Percentiles rank a stretch among this genome's conserved stretches.
These are phyloP conservation scores for Roridomyces roridus DNA, from an alignment of 768 basidiomycete species.

Conservation along the genomic window DNA sequence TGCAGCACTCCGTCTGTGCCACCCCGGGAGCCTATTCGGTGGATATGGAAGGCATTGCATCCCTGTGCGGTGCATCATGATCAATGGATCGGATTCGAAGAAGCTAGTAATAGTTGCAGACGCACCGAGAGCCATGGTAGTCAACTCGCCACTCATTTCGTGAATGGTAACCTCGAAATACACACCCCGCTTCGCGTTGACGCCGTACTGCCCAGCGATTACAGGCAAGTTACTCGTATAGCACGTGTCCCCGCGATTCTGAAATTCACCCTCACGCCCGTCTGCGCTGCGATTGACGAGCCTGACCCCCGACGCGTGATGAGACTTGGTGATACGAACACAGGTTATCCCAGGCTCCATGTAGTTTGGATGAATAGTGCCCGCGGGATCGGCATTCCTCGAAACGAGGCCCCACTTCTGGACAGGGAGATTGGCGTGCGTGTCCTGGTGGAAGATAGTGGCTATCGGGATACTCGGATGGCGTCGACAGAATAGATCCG, in stretches of 20 bases:
- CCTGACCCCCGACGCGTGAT: too few relatives aligned
- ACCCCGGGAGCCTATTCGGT: slow-evolving; percentile 17
- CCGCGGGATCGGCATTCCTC: not conserved
- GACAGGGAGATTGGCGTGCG: not conserved
- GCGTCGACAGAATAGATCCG: slow-evolving; percentile 2
- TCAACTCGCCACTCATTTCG: not conserved
- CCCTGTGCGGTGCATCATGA: not conserved
- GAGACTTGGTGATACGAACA: not conserved
- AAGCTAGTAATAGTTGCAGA: not conserved
- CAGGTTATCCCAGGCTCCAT: not conserved
- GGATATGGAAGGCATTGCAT: slow-evolving; percentile 25
- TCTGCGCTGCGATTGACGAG: not conserved
- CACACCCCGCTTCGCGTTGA: not conserved
- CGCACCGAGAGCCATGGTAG: not conserved
- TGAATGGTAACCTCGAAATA: slow-evolving; percentile 20
- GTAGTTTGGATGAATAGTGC: too few relatives aligned
- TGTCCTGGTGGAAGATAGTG: not conserved
- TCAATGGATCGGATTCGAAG: not conserved
- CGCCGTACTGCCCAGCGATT: slow-evolving; percentile 13
- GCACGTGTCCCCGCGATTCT: slow-evolving; percentile 19
- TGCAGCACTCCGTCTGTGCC: slow-evolving; percentile 18
- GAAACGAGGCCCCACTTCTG: slow-evolving; percentile 16
- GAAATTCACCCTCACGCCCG: not conserved
- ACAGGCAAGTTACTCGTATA: slow-evolving; percentile 20
- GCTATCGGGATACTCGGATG: not conserved